Percentiles rank a stretch among this genome's conserved stretches.
phyloP scores from a whole-genome alignment of 768 basidiomycete genomes.

The Naganishia randhawae region DNA sequence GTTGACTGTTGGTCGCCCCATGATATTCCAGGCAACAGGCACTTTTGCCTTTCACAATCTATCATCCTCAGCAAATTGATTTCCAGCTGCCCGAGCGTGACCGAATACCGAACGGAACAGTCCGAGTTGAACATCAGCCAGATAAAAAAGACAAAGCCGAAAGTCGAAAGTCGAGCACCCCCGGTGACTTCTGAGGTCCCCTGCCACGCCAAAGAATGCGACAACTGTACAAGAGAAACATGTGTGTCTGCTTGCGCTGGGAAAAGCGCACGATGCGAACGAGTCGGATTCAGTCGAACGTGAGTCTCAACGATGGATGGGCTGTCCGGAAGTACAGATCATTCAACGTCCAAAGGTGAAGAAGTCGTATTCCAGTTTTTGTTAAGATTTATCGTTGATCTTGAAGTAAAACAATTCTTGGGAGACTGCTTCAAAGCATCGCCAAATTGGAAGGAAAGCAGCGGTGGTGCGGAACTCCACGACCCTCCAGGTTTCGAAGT shows the following conservation, averaged over 20 bases:
- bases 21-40: background rate
- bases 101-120: background rate
- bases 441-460: background rate
- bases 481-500: background rate
- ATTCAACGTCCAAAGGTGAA: background rate
- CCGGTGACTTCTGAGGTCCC: background rate
- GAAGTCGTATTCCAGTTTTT: background rate
- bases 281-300: background rate
- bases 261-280: background rate
- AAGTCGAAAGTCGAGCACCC: too few relatives aligned
- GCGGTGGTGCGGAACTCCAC: background rate
- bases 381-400: background rate
- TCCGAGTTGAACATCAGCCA: constrained; percentile 7
- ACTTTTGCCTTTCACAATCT: constrained; percentile 7
- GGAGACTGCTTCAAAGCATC: background rate
- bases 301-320: background rate
- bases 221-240: background rate
- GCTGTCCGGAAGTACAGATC: background rate
- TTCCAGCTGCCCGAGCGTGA: constrained; percentile 7
- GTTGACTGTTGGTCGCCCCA: background rate
- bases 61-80: constrained; percentile 16
- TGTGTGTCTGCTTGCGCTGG: background rate
- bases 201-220: background rate
- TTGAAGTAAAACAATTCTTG: background rate
- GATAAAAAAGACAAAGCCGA: constrained; percentile 4